Evolutionary conservation across 2,329 filamentous ascomycete genomes (phyloP).

Genomic region (Chalaropsis ovoidea): DNA sequence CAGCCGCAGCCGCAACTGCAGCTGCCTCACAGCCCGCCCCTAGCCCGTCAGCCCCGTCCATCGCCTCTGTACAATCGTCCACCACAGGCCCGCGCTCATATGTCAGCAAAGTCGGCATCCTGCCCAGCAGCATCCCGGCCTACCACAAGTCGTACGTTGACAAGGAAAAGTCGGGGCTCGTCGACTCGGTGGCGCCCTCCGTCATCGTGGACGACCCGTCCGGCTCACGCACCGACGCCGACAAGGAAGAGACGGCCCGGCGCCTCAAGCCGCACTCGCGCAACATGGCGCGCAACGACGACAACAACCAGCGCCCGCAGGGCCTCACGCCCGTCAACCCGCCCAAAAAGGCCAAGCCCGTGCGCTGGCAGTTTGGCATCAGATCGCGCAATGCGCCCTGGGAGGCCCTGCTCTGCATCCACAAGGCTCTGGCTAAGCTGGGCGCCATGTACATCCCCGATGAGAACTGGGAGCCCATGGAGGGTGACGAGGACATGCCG

Average conservation of each 20-base stretch:
- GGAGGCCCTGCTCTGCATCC: slow-evolving; percentile 90
- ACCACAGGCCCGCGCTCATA: slow-evolving; percentile 46
- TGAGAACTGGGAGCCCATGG: slow-evolving; percentile 45
- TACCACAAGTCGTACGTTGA: slow-evolving; percentile 90
- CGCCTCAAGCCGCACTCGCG: slow-evolving; percentile 78
- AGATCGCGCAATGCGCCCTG: slow-evolving; percentile 86
- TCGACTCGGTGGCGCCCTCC: slow-evolving; percentile 35
- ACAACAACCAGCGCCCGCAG: slow-evolving; percentile 45
- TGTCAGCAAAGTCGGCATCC: slow-evolving; percentile 77
- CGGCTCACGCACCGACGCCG: slow-evolving; percentile 52
- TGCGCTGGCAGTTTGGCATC: slow-evolving; percentile 97
- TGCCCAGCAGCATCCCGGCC: slow-evolving; percentile 81
- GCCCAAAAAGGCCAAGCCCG: slow-evolving; percentile 63
- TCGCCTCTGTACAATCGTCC: slow-evolving; percentile 40
- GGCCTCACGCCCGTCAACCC: slow-evolving; percentile 54
- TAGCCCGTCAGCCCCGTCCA: slow-evolving; percentile 46
- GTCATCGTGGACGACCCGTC: slow-evolving; percentile 40
- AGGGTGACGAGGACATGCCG: slow-evolving; percentile 36
- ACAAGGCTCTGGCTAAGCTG: slow-evolving; percentile 78
- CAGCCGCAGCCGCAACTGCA: neutral
- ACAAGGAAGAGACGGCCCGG: slow-evolving; percentile 71
- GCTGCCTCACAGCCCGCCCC: slow-evolving; percentile 13
- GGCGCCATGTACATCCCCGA: slow-evolving; percentile 77
- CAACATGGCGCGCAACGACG: slow-evolving; percentile 51
- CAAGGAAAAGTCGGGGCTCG: slow-evolving; percentile 48